phyloP scores from a whole-genome alignment of 1,284 basidiomycete genomes.

The Boletus albobrunnescens region DNA sequence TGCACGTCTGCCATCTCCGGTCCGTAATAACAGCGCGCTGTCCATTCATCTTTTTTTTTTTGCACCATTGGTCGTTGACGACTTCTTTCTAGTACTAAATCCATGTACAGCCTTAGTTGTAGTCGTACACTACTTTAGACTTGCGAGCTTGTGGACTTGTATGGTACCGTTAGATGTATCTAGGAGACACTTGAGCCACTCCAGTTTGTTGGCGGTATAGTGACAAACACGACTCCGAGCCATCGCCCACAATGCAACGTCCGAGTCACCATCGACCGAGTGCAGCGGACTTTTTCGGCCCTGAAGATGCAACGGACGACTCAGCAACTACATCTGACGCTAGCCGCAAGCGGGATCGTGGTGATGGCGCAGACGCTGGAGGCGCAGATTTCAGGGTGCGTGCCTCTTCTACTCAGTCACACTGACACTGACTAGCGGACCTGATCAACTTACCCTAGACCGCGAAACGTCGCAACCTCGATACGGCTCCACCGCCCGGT shows the following conservation, averaged over 20 bases:
- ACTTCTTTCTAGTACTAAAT: constrained; percentile 4
- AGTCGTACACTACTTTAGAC: constrained; percentile 16
- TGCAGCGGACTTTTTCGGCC: constrained; percentile 34
- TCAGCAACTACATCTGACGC: constrained; percentile 28
- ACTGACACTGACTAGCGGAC: not conserved
- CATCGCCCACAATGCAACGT: not conserved
- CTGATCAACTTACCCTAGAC: constrained; percentile 9
- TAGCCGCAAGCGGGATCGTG: constrained; percentile 28
- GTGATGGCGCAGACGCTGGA: constrained; percentile 12
- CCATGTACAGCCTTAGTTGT: constrained; percentile 6
- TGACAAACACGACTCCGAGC: not conserved
- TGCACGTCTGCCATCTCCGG: constrained; percentile 1
- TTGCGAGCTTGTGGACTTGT: constrained; percentile 12
- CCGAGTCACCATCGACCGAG: constrained; percentile 32
- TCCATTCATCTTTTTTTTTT: constrained; percentile 8
- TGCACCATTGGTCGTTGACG: constrained; percentile 7
- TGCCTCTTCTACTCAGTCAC: not conserved
- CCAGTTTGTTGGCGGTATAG: not conserved
- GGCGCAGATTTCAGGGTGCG: constrained; percentile 20
- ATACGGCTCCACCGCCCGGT: constrained; percentile 20
- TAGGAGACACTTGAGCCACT: constrained; percentile 2
- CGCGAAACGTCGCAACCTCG: constrained; percentile 29
- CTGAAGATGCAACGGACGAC: constrained; percentile 19
- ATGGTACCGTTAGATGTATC: constrained; percentile 16
- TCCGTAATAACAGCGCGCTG: constrained; percentile 21